Percentiles rank a stretch among this genome's conserved stretches.
These are phyloP conservation scores for Cladosporium oxysporum DNA, from an alignment of 2,329 filamentous ascomycete species.

Conservation along the genomic window DNA sequence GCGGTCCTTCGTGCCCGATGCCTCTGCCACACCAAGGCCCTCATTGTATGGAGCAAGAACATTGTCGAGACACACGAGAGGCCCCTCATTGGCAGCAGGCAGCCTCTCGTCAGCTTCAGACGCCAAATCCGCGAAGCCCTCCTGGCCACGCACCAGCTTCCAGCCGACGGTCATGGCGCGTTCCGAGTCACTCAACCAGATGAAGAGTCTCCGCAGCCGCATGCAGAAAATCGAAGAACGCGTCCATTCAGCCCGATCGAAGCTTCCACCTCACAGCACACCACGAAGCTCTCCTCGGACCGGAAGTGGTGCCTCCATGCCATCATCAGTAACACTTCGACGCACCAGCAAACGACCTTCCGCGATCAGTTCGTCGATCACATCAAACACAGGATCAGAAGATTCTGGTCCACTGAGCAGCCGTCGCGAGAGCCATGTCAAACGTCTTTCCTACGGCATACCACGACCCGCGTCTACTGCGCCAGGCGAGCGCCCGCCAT, in stretches of 20 bases:
- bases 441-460: conserved; percentile 54
- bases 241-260: conserved; percentile 87
- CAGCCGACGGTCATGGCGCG: conserved; percentile 49
- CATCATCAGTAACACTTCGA: conserved; percentile 61
- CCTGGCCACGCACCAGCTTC: conserved; percentile 42
- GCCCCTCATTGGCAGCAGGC: conserved; percentile 54
- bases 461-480: conserved; percentile 27
- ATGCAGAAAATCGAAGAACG: conserved; percentile 96
- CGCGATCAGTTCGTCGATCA: conserved; percentile 16
- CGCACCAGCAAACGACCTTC: conserved; percentile 67
- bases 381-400: conserved; percentile 13
- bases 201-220: conserved; percentile 89
- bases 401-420: neutral
- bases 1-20: conserved; percentile 53
- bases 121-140: conserved; percentile 40
- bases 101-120: conserved; percentile 30
- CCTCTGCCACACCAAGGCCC: conserved; percentile 56
- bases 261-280: conserved; percentile 79
- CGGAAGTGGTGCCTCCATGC: conserved; percentile 42
- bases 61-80: conserved; percentile 52
- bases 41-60: conserved; percentile 38
- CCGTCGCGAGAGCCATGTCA: conserved; percentile 38
- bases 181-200: conserved; percentile 81
- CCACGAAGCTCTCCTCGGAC: conserved; percentile 75
- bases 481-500: conserved; percentile 29